Percentiles rank a stretch among this genome's conserved stretches.
phyloP scores from a whole-genome alignment of 352 stramenopile genomes.

The Nothophytophthora sp. region DNA sequence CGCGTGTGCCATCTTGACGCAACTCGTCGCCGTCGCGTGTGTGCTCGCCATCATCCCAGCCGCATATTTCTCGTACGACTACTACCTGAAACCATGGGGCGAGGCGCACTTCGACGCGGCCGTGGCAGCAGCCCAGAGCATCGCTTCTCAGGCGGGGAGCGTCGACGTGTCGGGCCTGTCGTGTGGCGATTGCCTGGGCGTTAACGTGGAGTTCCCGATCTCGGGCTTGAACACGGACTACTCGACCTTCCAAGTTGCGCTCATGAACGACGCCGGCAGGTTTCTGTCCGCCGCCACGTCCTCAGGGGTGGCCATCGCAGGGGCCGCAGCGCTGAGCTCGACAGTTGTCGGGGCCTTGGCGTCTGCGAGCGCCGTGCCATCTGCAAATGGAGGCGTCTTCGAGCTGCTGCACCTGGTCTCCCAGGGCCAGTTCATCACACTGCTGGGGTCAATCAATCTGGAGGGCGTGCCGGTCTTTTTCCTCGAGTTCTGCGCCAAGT shows the following conservation, averaged over 20 bases:
- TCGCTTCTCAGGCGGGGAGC: conserved; percentile 16
- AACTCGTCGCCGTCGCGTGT: conserved; percentile 22
- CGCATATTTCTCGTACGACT: conserved; percentile 44
- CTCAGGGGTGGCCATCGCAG: conserved; percentile 33
- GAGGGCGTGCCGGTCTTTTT: conserved; percentile 46
- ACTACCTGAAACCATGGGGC: conserved; percentile 50
- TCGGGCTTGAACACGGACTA: conserved; percentile 27
- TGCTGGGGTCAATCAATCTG: conserved; percentile 42
- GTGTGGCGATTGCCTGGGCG: conserved; percentile 41
- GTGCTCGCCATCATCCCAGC: conserved; percentile 37
- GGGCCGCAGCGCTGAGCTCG: conserved; percentile 17
- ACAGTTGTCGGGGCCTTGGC: conserved; percentile 6
- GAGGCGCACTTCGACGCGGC: conserved; percentile 34
- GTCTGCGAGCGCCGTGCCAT: conserved; percentile 9
- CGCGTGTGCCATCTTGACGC: conserved; percentile 24
- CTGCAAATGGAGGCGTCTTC: conserved; percentile 21
- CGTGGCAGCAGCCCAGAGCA: conserved; percentile 3
- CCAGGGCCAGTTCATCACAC: conserved; percentile 56
- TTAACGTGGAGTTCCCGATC: conserved; percentile 50
- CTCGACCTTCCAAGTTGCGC: conserved; percentile 30
- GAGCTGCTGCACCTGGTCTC: conserved; percentile 37
- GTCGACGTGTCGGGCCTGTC: conserved; percentile 18
- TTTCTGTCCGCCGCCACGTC: conserved; percentile 27
- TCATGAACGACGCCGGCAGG: conserved; percentile 48
- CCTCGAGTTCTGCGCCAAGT: conserved; percentile 42